Conservation (phyloP, 2,329 filamentous ascomycete genomes). For the Aspergillus aculeatus region DNA sequence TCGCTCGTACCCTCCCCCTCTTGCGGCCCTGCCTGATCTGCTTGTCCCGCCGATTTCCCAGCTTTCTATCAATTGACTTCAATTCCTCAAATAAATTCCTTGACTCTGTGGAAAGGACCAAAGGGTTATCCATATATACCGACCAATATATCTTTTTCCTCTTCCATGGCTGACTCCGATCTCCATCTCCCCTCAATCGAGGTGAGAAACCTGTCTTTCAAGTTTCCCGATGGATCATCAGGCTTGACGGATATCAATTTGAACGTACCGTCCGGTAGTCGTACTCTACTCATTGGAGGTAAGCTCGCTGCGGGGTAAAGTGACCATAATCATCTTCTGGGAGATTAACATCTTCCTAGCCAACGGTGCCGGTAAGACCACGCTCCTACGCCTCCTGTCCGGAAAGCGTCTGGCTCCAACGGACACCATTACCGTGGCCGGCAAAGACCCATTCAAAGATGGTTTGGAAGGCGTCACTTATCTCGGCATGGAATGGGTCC, state of each 20-base stretch:
- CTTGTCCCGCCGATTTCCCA: too few relatives aligned
- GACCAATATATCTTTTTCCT: not conserved
- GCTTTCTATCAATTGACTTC: too few relatives aligned
- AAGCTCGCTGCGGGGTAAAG: constrained; percentile 19
- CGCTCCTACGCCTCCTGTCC: constrained; percentile 86
- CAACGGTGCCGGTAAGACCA: constrained; percentile 97
- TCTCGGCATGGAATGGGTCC: constrained; percentile 94
- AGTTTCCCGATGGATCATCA: constrained; percentile 79
- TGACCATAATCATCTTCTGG: not conserved
- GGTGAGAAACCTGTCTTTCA: constrained; percentile 77
- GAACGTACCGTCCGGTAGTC: constrained; percentile 74
- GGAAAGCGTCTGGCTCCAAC: constrained; percentile 88
- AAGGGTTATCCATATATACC: too few relatives aligned
- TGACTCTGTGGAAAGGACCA: too few relatives aligned
- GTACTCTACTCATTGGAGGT: constrained; percentile 88
- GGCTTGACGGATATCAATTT: constrained; percentile 74
- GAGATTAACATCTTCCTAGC: constrained; percentile 47
- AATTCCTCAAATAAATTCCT: too few relatives aligned
- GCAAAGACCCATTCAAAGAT: constrained; percentile 87
- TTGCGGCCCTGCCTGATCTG: too few relatives aligned
- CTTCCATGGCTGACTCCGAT: constrained; percentile 21
- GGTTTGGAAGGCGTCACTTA: constrained; percentile 93
- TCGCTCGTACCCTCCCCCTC: too few relatives aligned
- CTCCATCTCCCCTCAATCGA: constrained; percentile 57
- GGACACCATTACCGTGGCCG: constrained; percentile 71